A percentile compares a stretch with the other conserved stretches of the same genome.
Evolutionary conservation across 257 asterid genomes (phyloP).

Genomic region (Sherardia arvensis): DNA sequence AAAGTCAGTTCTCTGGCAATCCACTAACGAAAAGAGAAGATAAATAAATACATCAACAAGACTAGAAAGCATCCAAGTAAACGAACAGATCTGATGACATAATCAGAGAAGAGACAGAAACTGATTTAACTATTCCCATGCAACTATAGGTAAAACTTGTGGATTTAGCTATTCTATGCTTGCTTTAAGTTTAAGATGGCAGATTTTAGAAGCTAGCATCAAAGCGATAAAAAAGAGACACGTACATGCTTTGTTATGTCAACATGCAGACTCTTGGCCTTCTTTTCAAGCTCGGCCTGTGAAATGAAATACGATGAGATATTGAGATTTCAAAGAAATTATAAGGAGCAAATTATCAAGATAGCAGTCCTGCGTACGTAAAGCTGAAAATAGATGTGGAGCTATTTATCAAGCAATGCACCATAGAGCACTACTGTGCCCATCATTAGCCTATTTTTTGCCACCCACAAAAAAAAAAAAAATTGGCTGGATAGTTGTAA

Average conservation of each 20-base stretch:
- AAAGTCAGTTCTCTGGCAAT: conserved; percentile 50
- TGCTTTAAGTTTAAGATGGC: not conserved
- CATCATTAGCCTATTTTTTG: not conserved
- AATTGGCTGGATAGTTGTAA: no score
- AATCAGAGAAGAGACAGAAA: not conserved
- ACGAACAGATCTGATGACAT: not conserved
- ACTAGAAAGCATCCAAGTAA: not conserved
- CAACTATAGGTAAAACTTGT: not conserved
- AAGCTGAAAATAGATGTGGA: not conserved
- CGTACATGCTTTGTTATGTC: conserved; percentile 65
- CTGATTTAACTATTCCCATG: not conserved
- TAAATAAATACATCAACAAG: not conserved
- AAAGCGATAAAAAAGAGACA: conserved; percentile 4
- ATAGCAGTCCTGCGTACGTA: no score
- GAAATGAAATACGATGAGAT: conserved; percentile 12
- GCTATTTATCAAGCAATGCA: not conserved
- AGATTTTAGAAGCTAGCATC: not conserved
- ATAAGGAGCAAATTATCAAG: not conserved
- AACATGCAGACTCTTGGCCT: conserved; percentile 59
- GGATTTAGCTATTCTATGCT: not conserved
- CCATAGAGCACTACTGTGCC: not conserved
- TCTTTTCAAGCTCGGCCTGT: conserved; percentile 68
- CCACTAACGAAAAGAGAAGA: conserved; percentile 38
- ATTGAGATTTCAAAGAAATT: not conserved
- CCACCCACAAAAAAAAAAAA: not conserved